A percentile compares a stretch with the other conserved stretches of the same genome.
These are phyloP conservation scores for Calophaca sinica DNA, from an alignment of 306 rosid species.

Conservation along the genomic window DNA sequence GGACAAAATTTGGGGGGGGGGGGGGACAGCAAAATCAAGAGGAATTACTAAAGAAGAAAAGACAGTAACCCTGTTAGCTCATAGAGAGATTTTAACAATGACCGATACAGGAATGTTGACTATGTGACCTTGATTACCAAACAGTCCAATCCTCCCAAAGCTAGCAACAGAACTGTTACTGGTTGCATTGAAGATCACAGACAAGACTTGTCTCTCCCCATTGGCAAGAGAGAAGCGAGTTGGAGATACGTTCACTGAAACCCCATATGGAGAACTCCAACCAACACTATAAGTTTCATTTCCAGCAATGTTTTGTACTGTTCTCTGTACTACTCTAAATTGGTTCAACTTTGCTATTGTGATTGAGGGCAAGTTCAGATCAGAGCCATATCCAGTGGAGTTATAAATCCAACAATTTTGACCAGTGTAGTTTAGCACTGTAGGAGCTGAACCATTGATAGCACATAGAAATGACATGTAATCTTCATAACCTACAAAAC, in stretches of 20 bases:
- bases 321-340: constrained; percentile 69
- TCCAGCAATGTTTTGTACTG: constrained; percentile 67
- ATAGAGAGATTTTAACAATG: constrained; percentile 56
- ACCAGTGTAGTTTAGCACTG: constrained; percentile 85
- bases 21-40: constrained; percentile 1
- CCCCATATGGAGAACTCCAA: constrained; percentile 87
- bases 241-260: constrained; percentile 75
- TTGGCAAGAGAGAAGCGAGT: constrained; percentile 60
- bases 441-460: constrained; percentile 77
- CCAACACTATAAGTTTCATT: constrained; percentile 78
- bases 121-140: constrained; percentile 85
- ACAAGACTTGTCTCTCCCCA: constrained; percentile 70
- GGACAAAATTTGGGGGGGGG: too few species aligned
- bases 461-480: constrained; percentile 89
- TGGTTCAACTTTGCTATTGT: constrained; percentile 78
- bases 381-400: constrained; percentile 65
- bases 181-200: constrained; percentile 69
- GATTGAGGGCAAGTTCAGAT: constrained; percentile 94
- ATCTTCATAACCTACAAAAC: constrained; percentile 74
- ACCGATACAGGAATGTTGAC: constrained; percentile 85
- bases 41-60: constrained; percentile 9
- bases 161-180: constrained; percentile 71
- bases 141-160: constrained; percentile 94
- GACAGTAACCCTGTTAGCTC: constrained; percentile 32
- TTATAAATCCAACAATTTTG: constrained; percentile 67